These are phyloP conservation scores for Ceratocystis smalleyi DNA, from an alignment of 2,329 filamentous ascomycete species.

Conservation along the genomic window DNA sequence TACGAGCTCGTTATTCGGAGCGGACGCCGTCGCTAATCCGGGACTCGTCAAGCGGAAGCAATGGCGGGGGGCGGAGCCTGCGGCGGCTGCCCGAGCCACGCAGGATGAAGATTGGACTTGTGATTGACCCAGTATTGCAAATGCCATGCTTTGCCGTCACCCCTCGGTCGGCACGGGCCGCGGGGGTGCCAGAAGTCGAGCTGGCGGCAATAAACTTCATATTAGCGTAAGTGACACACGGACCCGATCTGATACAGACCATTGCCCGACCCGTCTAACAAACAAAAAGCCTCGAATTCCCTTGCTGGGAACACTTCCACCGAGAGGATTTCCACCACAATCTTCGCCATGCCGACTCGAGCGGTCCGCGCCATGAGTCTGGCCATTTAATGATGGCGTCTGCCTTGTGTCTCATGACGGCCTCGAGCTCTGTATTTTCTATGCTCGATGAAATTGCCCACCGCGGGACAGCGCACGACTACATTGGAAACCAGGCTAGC, in stretches of 20 bases:
- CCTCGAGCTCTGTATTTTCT: constrained; percentile 9
- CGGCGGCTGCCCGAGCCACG: not conserved
- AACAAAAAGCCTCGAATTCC: constrained; percentile 9
- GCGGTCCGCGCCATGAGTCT: constrained; percentile 5
- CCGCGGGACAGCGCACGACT: constrained; percentile 2
- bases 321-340: constrained; percentile 11
- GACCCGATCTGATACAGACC: too few relatives aligned
- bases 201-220: constrained; percentile 14
- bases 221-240: constrained; percentile 13
- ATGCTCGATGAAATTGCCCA: constrained; percentile 11
- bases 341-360: not conserved
- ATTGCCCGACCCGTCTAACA: not conserved
- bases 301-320: constrained; percentile 14
- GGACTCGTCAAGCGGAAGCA: not conserved
- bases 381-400: constrained; percentile 16
- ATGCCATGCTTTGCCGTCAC: constrained; percentile 14
- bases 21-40: constrained; percentile 9
- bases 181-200: constrained; percentile 10
- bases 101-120: constrained; percentile 6
- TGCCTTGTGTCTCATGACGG: constrained; percentile 11
- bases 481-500: constrained; percentile 2
- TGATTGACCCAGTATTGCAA: constrained; percentile 8
- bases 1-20: constrained; percentile 8
- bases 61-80: not conserved
- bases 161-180: not conserved